Percentiles rank a stretch among this genome's conserved stretches.
phyloP scores from a whole-genome alignment of 257 asterid species.

The Solanum tarapatanum region DNA sequence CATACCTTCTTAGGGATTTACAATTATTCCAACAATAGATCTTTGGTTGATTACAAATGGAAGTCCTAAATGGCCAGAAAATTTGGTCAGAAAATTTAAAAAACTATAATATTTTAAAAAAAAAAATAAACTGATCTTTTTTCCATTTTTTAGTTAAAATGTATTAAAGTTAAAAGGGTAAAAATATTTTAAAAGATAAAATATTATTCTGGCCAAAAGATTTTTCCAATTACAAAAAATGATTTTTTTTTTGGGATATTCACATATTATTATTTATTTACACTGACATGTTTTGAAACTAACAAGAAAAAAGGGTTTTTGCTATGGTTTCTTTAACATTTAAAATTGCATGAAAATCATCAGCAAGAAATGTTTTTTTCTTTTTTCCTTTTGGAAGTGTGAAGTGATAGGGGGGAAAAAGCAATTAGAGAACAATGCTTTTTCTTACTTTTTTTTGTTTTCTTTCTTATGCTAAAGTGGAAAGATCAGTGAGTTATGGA shows the following conservation, averaged over 20 bases:
- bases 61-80: too few species aligned
- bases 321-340: slow-evolving; percentile 4
- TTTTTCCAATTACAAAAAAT: not conserved
- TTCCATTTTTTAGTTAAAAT: too few species aligned
- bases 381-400: not conserved
- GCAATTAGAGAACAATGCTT: slow-evolving; percentile 26
- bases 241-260: not conserved
- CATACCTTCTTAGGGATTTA: slow-evolving; percentile 50
- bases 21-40: slow-evolving; percentile 39
- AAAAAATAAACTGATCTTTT: too few species aligned
- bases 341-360: slow-evolving; percentile 49
- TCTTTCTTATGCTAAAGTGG: slow-evolving; percentile 12
- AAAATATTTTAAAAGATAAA: too few species aligned
- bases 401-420: slow-evolving; percentile 15
- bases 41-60: slow-evolving; percentile 18
- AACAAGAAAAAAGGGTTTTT: slow-evolving; percentile 22
- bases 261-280: slow-evolving; percentile 11
- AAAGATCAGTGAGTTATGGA: slow-evolving; percentile 1
- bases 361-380: slow-evolving; percentile 18
- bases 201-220: too few species aligned
- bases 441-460: slow-evolving; percentile 4
- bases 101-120: too few species aligned
- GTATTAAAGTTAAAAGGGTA: too few species aligned
- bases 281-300: slow-evolving; percentile 25
- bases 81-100: too few species aligned